Evolutionary conservation across 257 asterid genomes (phyloP), one percentile per base, ranked within the genome.

Genomic region (Solanum ossicruentum): DNA sequence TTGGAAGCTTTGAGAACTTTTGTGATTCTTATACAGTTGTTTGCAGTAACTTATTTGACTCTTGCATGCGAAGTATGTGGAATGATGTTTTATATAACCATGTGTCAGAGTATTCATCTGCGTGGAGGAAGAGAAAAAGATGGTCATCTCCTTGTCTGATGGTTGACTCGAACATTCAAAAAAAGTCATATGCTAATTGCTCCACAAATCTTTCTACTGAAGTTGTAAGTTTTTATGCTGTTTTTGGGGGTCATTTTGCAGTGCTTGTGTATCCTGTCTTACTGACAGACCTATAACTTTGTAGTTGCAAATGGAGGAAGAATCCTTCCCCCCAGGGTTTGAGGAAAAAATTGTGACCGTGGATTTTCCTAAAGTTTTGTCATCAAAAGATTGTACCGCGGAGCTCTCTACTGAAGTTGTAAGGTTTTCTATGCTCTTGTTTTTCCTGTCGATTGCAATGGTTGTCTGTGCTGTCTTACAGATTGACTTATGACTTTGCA

Each of bases 31-130:
- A 83, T 87, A 78, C 61, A 58, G 85, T 83, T 85, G 92, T 93
- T 87, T 88, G 91, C 90, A 92, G 88, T 87, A 85, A 79, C 78
- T 85, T 96, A 55, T 87, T 89, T 80, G 89, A 85, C 86, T 91
- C 97, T 84, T 95, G 95, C 92, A 84, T 92, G 92, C 93, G 90
- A 86, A 90, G 86, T 86, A 87, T 93, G 92, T 96, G 99, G 98
- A 95, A 93, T 88, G 93, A 94, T 70, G 86, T 93, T 82, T 89
- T 92, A 81, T 88, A 88, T 90, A 98, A 96, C 86, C 90, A 85
- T 23, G 89, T 95, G 75, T 91, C 92, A 21, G 96, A 93, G 85
- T 91, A 82, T 89, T 85, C 97, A 81, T 93, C 93, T 82, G 85
- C 86, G 18, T 97, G 99, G 99, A 93, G 97, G 91, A 95, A 86